Evolutionary conservation across 2,329 filamentous ascomycete species (phyloP), one percentile per base, ranked within the genome.

Genomic region (Penicillium brasilianum): DNA sequence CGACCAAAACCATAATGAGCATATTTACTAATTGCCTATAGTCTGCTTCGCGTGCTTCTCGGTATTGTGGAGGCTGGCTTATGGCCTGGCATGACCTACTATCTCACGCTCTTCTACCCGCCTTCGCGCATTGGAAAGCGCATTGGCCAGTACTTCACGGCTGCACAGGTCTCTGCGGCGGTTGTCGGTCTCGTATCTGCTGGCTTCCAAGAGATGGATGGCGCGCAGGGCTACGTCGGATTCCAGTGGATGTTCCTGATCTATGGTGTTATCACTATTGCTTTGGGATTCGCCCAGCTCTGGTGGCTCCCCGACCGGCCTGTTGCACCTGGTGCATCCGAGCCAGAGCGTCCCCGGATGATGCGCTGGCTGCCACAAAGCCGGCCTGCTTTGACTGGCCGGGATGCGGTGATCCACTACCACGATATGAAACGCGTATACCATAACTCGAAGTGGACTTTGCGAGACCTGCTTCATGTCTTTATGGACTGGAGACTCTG

Each of bases 21-120:
- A 4, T 41, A 7, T 28, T 2, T 39, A 6, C 61, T 65, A 64
- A 69, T 54, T 2, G 34, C 25, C 28, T 46, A 22, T 25, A 70
- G 75, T 67, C 82, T 96, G n/a, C 84, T 97, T 30, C 88, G 93
- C 8, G 89, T 97, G 58, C 83, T 97, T 11, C 85, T 97, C 7
- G 93, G 93, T 51, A 85, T 95, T 14, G 92, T 96, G 25, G 93
- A 93, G 73, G 93, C 93, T 1, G 93, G 93, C 50, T 93, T 97
- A 89, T 97, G 93, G 93, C 93, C 93, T 0, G 93, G 93, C 53
- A 96, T 97, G 93, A 87, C 92, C 10, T 95, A 95, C 76, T 97
- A 96, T 72, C 83, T 97, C 50, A 96, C 93, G 0, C 83, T 96
- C 8, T 97, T 96, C 81, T 97, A 97, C 72, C 93, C 93, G 7